These are phyloP conservation scores for Fusarium decemcellulare DNA, from an alignment of 2,329 filamentous ascomycete species.

Conservation along the genomic window DNA sequence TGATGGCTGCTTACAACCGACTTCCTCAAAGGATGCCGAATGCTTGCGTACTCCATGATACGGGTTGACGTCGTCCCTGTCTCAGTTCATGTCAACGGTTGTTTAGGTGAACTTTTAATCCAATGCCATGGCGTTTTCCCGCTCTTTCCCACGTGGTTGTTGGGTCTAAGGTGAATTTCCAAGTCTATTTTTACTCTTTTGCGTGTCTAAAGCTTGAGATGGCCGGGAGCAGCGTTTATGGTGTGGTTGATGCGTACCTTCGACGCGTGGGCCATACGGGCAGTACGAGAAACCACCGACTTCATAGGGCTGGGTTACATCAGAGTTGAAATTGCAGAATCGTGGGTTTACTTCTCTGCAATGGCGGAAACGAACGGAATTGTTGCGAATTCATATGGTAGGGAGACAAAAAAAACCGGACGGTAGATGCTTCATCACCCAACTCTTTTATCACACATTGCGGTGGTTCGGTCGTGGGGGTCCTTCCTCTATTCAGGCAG, in stretches of 20 bases:
- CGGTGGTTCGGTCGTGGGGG: too few relatives aligned
- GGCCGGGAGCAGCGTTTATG: neutral
- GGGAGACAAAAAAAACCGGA: too few relatives aligned
- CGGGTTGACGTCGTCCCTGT: constrained; percentile 6
- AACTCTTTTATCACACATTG: too few relatives aligned
- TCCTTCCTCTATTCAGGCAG: too few relatives aligned
- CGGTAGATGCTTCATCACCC: too few relatives aligned
- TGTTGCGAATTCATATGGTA: too few relatives aligned
- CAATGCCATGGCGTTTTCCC: neutral
- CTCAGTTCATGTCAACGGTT: neutral
- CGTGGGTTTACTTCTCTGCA: too few relatives aligned
- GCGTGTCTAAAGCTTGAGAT: neutral
- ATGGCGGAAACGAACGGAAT: too few relatives aligned
- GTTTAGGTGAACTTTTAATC: neutral
- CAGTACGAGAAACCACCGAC: neutral
- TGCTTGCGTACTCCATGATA: constrained; percentile 15
- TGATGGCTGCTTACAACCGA: neutral
- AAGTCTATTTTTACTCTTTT: neutral
- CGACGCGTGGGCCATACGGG: constrained; percentile 9
- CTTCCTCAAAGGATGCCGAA: neutral
- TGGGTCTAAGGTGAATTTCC: neutral
- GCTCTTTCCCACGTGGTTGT: neutral
- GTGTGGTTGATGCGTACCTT: neutral
- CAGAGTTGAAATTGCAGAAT: too few relatives aligned
- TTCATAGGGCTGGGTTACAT: neutral